Evolutionary conservation across 371 early-diverging fungal species (phyloP), one percentile per base, ranked within the genome.

Genomic region (Mucor mucedo): DNA sequence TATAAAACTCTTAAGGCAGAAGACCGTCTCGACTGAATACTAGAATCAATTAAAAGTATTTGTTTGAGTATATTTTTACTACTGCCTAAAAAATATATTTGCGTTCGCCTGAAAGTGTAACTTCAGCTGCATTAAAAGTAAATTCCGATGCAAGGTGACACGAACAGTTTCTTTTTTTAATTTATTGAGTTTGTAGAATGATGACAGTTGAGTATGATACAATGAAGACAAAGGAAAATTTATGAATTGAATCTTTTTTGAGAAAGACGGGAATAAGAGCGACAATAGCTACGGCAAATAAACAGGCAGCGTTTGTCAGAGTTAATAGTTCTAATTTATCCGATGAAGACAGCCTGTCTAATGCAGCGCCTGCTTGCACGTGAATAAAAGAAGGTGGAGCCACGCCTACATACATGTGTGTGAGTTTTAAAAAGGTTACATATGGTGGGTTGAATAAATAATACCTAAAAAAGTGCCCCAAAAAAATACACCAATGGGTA

Each of bases 361-460:
- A 52, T 3, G 87, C 85, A 10, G 81, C 87, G 33, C 88, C 88
- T 13, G 88, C 87, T 58, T 87, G 87, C 4, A 85, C 83, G 63
- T 88, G 88, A n/a, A 88, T 86, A 55, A 88, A 87, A 0, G 86
- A 84, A 2, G 84, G 80, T 11, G 83, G 79, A 6, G 85, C 77
- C 2, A 85, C 86, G 35, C 35, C 35, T 35, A 35, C 21, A 21
- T 21, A 21, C 21, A 21, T 21, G 21, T 21, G 21, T 21, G 21
- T 21, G 21, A 21, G 21, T 28, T 86, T 86, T 66, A 73, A n/a
- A 39, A 54, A 54, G 11, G 21, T 21, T 21, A 21, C 21, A 35
- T 35, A 8, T 8, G 35, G 8, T 6, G 8, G 8, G 35, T 6
- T 35, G 35, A 35, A 8, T 35, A 35, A 35, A 35, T 6, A 35